Evolutionary conservation across 2,329 filamentous ascomycete genomes (phyloP).

Genomic region (Pseudogymnoascus sp.): DNA sequence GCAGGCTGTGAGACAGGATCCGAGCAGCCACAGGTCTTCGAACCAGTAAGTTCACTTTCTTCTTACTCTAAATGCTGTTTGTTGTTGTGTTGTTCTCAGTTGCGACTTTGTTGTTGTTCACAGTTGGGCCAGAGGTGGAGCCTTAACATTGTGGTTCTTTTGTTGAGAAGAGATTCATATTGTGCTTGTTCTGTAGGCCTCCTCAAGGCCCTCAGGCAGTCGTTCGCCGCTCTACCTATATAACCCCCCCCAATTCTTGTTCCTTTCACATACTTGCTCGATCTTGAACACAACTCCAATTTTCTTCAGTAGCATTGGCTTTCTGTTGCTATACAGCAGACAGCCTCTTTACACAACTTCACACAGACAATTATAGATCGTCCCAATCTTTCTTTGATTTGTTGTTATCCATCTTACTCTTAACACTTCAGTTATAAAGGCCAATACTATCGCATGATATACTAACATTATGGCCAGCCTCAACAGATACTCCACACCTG

Average conservation of each 20-base stretch:
- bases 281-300: background rate
- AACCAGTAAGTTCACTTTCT: conserved; percentile 61
- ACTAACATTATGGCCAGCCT: conserved; percentile 45
- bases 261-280: conserved; percentile 6
- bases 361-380: background rate
- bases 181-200: background rate
- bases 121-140: background rate
- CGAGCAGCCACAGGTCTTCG: conserved; percentile 64
- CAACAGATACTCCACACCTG: conserved; percentile 92
- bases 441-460: conserved; percentile 12
- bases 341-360: background rate
- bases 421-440: conserved; percentile 8
- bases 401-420: conserved; percentile 10
- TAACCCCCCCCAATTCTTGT: background rate
- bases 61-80: background rate
- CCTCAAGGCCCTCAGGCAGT: background rate
- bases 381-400: conserved; percentile 10
- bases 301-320: conserved; percentile 17
- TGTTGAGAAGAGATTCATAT: background rate
- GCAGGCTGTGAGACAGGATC: conserved; percentile 59
- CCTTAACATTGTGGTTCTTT: background rate
- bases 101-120: background rate
- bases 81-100: background rate
- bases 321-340: background rate
- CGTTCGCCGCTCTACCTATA: background rate